Evolutionary conservation across 73 alveolate species (phyloP), one percentile per base, ranked within the genome.

Genomic region (Tetrahymena borealis): DNA sequence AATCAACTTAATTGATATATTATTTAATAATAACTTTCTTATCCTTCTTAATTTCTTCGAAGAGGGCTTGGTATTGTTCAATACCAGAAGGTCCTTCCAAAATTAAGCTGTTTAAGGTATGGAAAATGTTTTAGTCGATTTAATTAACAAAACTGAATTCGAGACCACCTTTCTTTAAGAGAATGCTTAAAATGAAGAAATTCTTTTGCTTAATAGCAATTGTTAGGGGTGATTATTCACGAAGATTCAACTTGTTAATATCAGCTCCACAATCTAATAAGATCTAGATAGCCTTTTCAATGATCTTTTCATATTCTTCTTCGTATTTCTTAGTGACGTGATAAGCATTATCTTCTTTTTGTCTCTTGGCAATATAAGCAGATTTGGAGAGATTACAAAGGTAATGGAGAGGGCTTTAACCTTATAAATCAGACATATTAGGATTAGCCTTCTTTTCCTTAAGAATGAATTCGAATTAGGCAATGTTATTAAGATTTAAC

Each of bases 401-500:
- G 95, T 97, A 94, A 91, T 98, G 99, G 32, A 98, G 91, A 15
- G 99, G 94, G 16, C 99, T 97, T 91, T 91, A 92, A 4, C 99
- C 99, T 39, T 98, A 95, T 36, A 90, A 93, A 94, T 98, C 99
- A 37, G 98, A 96, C 90, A 95, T 95, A 94, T 97, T 98, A 11
- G 98, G 96, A 96, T 98, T 99, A 43, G 99, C 99, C 60, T 97
- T 94, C 95, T 98, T 98, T 79, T 96, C 97, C n/a, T 91, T 90
- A 33, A 98, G 91, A 33, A 98, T 92, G 93, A 93, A 98, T 91
- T 60, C 90, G 91, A 98, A 94, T 90, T 97, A 97, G 33, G 94
- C 98, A 12, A 94, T 96, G 3, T 98, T 91, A 36, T 98, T 98
- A 13, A 92, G 95, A 33, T 95, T 96, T 12, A 98, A 91, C 78